Conservation (phyloP, 805 yeast species). For the Starmerella stigmatis region DNA sequence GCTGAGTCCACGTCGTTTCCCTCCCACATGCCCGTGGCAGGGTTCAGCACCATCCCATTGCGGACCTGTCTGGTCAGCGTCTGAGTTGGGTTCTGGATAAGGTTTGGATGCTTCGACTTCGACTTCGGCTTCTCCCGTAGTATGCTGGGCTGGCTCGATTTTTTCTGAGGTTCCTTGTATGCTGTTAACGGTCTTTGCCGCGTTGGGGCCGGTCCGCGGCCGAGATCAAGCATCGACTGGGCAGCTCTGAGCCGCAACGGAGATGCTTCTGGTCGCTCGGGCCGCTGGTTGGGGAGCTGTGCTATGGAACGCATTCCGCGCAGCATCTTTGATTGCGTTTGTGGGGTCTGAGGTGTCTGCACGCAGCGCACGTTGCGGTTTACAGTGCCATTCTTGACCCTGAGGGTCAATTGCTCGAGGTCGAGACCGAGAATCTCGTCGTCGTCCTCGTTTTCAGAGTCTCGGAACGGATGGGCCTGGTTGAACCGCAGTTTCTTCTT, state of each 20-base stretch:
- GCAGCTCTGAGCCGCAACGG: conserved; percentile 18
- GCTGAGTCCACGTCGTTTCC: conserved; percentile 24
- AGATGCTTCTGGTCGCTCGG: not conserved
- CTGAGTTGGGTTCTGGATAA: conserved; percentile 19
- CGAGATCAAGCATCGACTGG: conserved; percentile 20
- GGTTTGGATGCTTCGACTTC: conserved; percentile 10
- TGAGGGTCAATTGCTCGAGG: conserved; percentile 19
- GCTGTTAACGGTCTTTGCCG: conserved; percentile 23
- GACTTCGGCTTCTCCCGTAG: not conserved
- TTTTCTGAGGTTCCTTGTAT: conserved; percentile 21
- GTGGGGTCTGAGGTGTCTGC: conserved; percentile 12
- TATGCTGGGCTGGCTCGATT: too few species aligned
- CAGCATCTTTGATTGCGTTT: conserved; percentile 14
- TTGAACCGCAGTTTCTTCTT: not conserved
- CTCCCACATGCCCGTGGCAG: conserved; percentile 24
- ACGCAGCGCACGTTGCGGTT: conserved; percentile 23
- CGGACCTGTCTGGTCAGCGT: conserved; percentile 15
- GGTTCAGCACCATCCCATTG: conserved; percentile 27
- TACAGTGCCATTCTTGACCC: conserved; percentile 19
- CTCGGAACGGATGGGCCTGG: not conserved
- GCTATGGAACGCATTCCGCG: conserved; percentile 24
- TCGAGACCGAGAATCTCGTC: conserved; percentile 22
- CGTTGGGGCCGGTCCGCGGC: not conserved
- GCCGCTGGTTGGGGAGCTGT: conserved; percentile 19
- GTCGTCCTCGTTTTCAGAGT: conserved; percentile 7